Evolutionary conservation across 202 grass and related monocot species (phyloP), one percentile per base, ranked within the genome.

Genomic region (Zoysia matrella): DNA sequence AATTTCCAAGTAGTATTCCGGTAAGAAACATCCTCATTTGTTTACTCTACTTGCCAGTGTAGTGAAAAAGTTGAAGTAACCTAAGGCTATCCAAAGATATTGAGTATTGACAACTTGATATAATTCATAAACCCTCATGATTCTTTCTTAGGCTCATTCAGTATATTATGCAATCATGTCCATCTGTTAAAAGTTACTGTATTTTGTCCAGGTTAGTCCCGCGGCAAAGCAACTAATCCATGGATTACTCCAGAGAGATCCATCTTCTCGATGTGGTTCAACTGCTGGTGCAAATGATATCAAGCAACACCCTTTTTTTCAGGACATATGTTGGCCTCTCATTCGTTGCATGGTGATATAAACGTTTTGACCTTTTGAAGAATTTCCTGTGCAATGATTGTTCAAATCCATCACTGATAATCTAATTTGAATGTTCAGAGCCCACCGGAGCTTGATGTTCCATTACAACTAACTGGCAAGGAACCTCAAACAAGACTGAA

Each of bases 301-400:
- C 85, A 98, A 95, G 87, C 60, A 92, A 54, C 96, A 98, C 81
- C 85, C 90, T 4, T 95, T 98, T 78, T 98, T 98, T 74, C 62
- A 79, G 41, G 92, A 78, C 40, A 93, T 95, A 76, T 87, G 92
- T 78, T 98, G 92, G 96, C 83, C 96, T 36, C 92, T 98, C 52
- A 95, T 98, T 69, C 96, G 96, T 82, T 91, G 92, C 93, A 98
- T 95, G 96, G 96, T 98, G 79, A 86, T 58, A 18, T 82, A 30
- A 83, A 80, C 67, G 39, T 44, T 88, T 75, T 78, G 7, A 73
- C 14, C 73, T 42, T 43, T 7, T 64, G 40, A 71, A 83, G 15
- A 64, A 4, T 52, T 52, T 68, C 53, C 40, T 22, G 45, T 5
- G 58, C 4, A 16, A 52, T 73, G 8, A 61, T 60, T 9, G 16